Base-by-base conservation (phyloP, 1,284 basidiomycete genomes). In the Ceratobasidium sp. region DNA sequence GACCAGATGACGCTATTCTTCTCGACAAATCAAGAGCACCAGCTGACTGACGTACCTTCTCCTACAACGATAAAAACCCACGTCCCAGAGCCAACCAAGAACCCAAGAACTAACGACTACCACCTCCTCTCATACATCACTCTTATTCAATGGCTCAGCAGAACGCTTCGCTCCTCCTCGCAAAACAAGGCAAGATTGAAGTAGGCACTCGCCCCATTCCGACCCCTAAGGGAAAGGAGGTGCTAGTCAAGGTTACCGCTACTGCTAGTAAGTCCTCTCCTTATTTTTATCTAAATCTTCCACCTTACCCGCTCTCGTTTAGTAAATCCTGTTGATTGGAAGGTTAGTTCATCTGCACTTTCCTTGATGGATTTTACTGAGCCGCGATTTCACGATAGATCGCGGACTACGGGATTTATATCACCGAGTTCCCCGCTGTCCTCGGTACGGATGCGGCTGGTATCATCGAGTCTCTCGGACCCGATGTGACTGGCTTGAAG, bases 291-390 rank as follows among this genome's bases (percentile, higher is more conserved):
- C 33, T 6, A 9, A 9, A 19, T 56, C 22, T 27, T 14, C 9
- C 33, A 27, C 11, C 53, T 56, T 14, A 56, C 24, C 57, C n/a
- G 7, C 19, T 7, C 48, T 64, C 7, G 22, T 47, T 24, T 22
- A 75, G 56, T 63, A 17, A 71, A 75, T 51, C 74, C 74, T 2
- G 57, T 72, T 14, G 74, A 75, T 51, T 72, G 57, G 45, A 75
- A 71, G 62, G 53, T 56, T 27, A 6, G 24, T 56, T 2, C 17
- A 57, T 11, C 11, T 41, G 7, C n/a, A 4, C 7, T n/a, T n/a
- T n/a, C n/a, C 33, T 75, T 31, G 64, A 64, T 36, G 64, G n/a
- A n/a, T n/a, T n/a, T n/a, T n/a, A 74, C 44, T 29, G 62, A 74
- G 62, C 66, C 62, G 64, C 31, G 17, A 63, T 51, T 69, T 14